phyloP scores from a whole-genome alignment of 345 rosid species.

The Eucalyptus regnans region DNA sequence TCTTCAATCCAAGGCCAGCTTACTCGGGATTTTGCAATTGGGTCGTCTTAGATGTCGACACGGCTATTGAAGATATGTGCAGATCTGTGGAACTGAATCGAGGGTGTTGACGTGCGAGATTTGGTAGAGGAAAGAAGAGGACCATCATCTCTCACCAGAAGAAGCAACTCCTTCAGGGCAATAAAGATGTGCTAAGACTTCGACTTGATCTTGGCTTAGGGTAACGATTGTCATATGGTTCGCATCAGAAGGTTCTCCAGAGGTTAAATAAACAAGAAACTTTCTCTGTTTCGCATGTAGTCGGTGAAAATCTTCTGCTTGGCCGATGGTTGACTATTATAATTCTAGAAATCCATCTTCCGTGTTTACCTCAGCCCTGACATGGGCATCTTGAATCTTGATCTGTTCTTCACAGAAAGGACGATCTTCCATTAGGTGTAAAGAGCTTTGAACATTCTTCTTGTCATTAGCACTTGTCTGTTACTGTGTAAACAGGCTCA shows the following conservation, averaged over 20 bases:
- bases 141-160: background rate
- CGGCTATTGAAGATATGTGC: background rate
- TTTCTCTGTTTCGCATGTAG: background rate
- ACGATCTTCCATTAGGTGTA: background rate
- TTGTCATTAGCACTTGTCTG: background rate
- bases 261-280: background rate
- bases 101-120: background rate
- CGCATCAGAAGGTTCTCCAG: background rate
- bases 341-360: background rate
- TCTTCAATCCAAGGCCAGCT: background rate
- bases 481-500: background rate
- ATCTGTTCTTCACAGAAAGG: background rate
- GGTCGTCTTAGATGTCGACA: background rate
- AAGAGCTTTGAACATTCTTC: background rate
- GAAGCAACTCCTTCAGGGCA: background rate
- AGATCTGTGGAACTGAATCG: background rate
- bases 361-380: background rate
- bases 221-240: background rate
- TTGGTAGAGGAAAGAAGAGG: background rate
- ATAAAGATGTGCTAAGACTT: background rate
- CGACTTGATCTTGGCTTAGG: background rate
- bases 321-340: background rate
- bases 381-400: background rate
- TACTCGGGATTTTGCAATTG: background rate
- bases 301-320: background rate